Base-by-base conservation (phyloP, 2,329 filamentous ascomycete species). In the Phyllosticta ampelicida region DNA sequence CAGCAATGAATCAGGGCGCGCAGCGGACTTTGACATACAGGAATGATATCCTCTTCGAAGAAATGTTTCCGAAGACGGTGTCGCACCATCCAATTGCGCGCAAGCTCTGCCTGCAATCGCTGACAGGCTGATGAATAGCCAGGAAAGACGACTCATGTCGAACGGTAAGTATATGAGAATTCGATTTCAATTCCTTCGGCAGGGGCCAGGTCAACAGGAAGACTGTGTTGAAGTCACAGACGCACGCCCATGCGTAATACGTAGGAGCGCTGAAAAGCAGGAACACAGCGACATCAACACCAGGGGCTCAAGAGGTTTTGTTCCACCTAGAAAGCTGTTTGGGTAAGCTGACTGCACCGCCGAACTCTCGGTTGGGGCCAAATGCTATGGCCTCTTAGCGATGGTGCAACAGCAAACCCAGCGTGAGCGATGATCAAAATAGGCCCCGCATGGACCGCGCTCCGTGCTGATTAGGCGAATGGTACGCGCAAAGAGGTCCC, bases 11-110 rank as follows among this genome's bases (percentile, higher is more conserved):
- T 19, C 11, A 20, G n/a, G 44, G 13, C 3, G 16, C 29, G 9
- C 4, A 5, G n/a, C 13, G n/a, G 13, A 51, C 9, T 18, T 5
- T 23, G 4, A 10, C 54, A 49, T 51, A 56, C 54, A 56, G 16
- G 48, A 48, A 30, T 56, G 54, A 21, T 56, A 56, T 1, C 54
- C 54, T 20, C 54, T 56, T 13, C 54, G 19, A n/a, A 56, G 28
- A 21, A 56, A 56, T 19, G 48, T 44, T 44, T 44, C 23, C 10
- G 54, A 56, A 9, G 48, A 48, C 8, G 3, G 10, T 20, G 48
- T 51, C 16, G 26, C 48, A 2, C 48, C 54, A 26, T 51, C 26
- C 10, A 19, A 6, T 19, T 56, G 54, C 10, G 36, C 36, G 36
- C 16, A 44, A n/a, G 36, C 36, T 44, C 36, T 44, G 36, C 36